A percentile compares a stretch with the other conserved stretches of the same genome.
phyloP scores from a whole-genome alignment of 306 rosid genomes.

The Gillenia trifoliata region DNA sequence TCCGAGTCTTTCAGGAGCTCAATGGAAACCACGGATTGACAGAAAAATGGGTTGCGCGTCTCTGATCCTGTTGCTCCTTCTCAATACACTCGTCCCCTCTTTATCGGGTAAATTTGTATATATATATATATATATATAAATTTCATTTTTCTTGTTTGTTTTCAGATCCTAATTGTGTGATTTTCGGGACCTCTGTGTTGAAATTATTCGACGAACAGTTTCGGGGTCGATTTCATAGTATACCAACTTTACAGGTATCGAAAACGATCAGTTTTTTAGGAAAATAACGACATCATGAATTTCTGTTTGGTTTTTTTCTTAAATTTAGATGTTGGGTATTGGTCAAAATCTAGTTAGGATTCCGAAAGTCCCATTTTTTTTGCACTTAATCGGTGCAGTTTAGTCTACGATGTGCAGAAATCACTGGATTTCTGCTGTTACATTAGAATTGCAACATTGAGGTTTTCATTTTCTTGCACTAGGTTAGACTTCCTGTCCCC shows the following conservation, averaged over 20 bases:
- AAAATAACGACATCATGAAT: no score
- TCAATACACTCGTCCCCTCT: slow-evolving; percentile 44
- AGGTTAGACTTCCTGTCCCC: background rate
- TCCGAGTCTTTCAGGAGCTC: background rate
- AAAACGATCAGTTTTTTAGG: no score
- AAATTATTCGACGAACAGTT: no score
- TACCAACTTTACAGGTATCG: no score
- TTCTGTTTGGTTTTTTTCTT: no score
- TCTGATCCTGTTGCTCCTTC: slow-evolving; percentile 42
- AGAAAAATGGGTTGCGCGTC: slow-evolving; percentile 34
- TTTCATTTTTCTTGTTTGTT: slow-evolving; percentile 17
- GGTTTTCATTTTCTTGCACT: background rate
- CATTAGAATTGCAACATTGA: background rate
- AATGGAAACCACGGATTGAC: background rate
- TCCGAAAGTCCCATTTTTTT: background rate
- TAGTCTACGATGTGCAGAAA: background rate
- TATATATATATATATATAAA: background rate
- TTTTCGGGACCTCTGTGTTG: slow-evolving; percentile 6
- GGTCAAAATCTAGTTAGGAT: background rate
- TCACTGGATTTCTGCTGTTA: background rate
- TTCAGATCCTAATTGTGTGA: background rate
- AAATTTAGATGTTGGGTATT: background rate
- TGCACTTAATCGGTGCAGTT: background rate
- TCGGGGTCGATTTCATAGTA: no score
- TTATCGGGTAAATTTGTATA: slow-evolving; percentile 50